Conservation (phyloP, 129 eudicot species). For the Ambrosia artemisiifolia region DNA sequence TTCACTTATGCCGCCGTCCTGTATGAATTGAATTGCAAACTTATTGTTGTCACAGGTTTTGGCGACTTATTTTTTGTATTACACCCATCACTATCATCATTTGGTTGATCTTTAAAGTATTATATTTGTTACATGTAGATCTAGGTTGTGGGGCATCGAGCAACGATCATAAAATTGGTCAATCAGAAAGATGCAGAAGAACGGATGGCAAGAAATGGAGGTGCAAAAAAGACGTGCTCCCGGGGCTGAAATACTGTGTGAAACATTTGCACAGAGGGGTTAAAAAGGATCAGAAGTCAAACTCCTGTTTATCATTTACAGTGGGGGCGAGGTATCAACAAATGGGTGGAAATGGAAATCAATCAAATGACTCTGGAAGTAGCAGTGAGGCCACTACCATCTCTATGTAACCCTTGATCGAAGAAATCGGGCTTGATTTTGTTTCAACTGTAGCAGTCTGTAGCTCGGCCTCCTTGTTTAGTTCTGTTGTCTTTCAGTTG, state of each 20-base stretch:
- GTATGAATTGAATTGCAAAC: neutral
- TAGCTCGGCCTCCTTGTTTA: neutral
- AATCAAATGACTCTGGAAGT: constrained; percentile 15
- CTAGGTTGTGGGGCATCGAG: neutral
- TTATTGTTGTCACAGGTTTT: neutral
- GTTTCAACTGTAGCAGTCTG: neutral
- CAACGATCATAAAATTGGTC: neutral
- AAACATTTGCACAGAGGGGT: constrained; percentile 48
- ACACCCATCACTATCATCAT: neutral
- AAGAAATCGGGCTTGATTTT: neutral
- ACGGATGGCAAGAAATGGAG: constrained; percentile 63
- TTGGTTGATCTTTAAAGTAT: neutral
- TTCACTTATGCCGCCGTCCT: neutral
- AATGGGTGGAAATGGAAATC: neutral
- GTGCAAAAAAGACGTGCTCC: constrained; percentile 36
- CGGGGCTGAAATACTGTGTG: constrained; percentile 41
- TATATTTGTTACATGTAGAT: neutral
- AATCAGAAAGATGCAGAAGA: constrained; percentile 48
- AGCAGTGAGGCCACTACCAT: constrained; percentile 40
- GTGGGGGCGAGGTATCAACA: constrained; percentile 21
- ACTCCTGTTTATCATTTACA: constrained; percentile 25
- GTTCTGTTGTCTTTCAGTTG: neutral
- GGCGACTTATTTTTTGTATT: no score
- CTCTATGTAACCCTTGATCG: constrained; percentile 3
- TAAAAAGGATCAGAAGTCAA: constrained; percentile 31